phyloP scores from a whole-genome alignment of 1,139 yeast species.

The Barnettozyma hawaiiensis region DNA sequence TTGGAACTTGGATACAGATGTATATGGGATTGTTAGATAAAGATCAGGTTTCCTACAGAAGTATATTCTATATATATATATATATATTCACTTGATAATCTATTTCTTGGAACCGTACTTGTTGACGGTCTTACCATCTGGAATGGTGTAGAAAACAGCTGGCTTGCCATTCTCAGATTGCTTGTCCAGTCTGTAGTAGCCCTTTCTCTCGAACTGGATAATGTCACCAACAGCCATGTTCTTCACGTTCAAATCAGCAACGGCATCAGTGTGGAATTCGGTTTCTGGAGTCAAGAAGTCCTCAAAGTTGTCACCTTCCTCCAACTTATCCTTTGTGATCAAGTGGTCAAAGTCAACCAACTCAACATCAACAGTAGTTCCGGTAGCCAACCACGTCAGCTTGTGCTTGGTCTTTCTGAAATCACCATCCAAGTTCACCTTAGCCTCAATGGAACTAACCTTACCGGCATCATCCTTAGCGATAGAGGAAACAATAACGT shows the following conservation, averaged over 20 bases:
- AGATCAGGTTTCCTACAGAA: no score
- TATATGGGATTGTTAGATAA: no score
- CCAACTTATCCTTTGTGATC: slow-evolving; percentile 92
- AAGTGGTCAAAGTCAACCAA: slow-evolving; percentile 92
- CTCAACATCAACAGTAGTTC: slow-evolving; percentile 63
- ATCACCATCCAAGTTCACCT: slow-evolving; percentile 90
- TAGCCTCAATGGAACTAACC: slow-evolving; percentile 66
- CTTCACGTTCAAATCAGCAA: slow-evolving; percentile 77
- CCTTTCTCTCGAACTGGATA: slow-evolving; percentile 96
- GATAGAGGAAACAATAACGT: slow-evolving; percentile 73
- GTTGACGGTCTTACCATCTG: slow-evolving; percentile 90
- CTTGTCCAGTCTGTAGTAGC: slow-evolving; percentile 83
- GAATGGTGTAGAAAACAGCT: slow-evolving; percentile 85
- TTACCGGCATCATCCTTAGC: slow-evolving; percentile 48
- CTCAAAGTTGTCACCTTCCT: slow-evolving; percentile 91
- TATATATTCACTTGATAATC: not conserved
- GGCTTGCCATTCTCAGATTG: slow-evolving; percentile 52
- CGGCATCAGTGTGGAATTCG: slow-evolving; percentile 73
- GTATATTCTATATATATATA: no score
- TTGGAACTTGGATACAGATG: no score
- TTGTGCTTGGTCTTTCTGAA: slow-evolving; percentile 96
- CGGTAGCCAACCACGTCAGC: slow-evolving; percentile 90
- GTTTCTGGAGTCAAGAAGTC: slow-evolving; percentile 88
- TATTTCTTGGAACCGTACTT: slow-evolving; percentile 66
- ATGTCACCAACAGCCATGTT: slow-evolving; percentile 78